Conservation (phyloP, 495 filamentous ascomycete species). For the Xylaria sp. region DNA sequence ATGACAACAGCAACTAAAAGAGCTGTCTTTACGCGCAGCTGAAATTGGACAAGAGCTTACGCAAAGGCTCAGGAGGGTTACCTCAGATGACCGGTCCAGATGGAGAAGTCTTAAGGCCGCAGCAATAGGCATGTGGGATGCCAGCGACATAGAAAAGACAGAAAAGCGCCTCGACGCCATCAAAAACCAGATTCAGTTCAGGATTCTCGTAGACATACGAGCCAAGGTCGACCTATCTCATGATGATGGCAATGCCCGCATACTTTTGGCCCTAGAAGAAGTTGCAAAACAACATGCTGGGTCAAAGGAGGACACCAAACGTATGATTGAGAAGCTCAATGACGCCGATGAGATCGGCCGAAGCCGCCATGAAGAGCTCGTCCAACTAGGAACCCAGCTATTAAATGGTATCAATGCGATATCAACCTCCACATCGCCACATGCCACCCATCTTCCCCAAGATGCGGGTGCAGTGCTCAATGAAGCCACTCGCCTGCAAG, state of each 20-base stretch:
- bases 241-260: background rate
- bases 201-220: conserved; percentile 20
- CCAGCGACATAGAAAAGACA: conserved; percentile 18
- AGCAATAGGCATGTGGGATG: conserved; percentile 22
- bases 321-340: conserved; percentile 8
- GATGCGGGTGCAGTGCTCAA: background rate
- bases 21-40: conserved; percentile 7
- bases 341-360: background rate
- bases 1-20: background rate
- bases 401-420: background rate
- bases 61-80: background rate
- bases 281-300: background rate
- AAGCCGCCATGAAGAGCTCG: background rate
- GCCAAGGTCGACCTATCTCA: conserved; percentile 7
- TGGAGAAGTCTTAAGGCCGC: conserved; percentile 11
- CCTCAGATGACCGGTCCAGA: conserved; percentile 1
- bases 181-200: conserved; percentile 24
- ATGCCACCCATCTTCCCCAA: background rate
- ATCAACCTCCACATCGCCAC: background rate
- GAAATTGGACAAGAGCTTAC: conserved; percentile 24
- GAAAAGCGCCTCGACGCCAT: conserved; percentile 24
- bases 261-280: conserved; percentile 1
- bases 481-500: background rate
- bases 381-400: background rate
- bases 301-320: background rate